Percentiles rank a stretch among this genome's conserved stretches.
phyloP scores from a whole-genome alignment of 176 grass and related monocot species.

The Zoysia japonica region DNA sequence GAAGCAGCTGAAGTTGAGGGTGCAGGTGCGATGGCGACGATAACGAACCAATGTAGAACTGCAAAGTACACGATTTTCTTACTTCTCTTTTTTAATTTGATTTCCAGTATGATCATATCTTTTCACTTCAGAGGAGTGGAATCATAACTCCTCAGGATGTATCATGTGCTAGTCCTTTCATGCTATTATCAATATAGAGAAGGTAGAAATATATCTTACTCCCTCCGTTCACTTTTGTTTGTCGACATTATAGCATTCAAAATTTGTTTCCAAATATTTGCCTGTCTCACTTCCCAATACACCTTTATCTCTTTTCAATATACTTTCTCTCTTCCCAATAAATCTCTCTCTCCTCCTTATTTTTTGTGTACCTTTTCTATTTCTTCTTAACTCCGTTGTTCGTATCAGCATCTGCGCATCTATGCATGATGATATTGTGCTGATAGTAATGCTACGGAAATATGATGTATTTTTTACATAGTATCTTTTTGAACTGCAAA shows the following conservation, averaged over 20 bases:
- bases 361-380: too few species aligned
- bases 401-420: slow-evolving; percentile 10
- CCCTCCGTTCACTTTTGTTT: too few species aligned
- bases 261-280: too few species aligned
- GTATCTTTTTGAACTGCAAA: slow-evolving; percentile 9
- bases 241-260: too few species aligned
- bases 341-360: too few species aligned
- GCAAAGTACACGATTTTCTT: slow-evolving; percentile 62
- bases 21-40: slow-evolving; percentile 73
- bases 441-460: not conserved
- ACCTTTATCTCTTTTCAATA: too few species aligned
- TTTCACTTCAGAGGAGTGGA: slow-evolving; percentile 31
- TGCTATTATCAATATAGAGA: slow-evolving; percentile 7
- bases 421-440: slow-evolving; percentile 20
- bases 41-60: slow-evolving; percentile 88
- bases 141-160: slow-evolving; percentile 26
- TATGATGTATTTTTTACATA: slow-evolving; percentile 16
- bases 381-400: not conserved
- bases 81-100: slow-evolving; percentile 17
- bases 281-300: too few species aligned
- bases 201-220: not conserved
- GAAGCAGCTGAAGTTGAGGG: slow-evolving; percentile 98
- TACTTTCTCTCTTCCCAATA: too few species aligned
- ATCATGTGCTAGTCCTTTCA: slow-evolving; percentile 26
- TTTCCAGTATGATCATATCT: slow-evolving; percentile 21